A percentile compares a stretch with the other conserved stretches of the same genome.
These are phyloP conservation scores for Cercospora brassicicola DNA, from an alignment of 2,329 filamentous ascomycete species.

Conservation along the genomic window DNA sequence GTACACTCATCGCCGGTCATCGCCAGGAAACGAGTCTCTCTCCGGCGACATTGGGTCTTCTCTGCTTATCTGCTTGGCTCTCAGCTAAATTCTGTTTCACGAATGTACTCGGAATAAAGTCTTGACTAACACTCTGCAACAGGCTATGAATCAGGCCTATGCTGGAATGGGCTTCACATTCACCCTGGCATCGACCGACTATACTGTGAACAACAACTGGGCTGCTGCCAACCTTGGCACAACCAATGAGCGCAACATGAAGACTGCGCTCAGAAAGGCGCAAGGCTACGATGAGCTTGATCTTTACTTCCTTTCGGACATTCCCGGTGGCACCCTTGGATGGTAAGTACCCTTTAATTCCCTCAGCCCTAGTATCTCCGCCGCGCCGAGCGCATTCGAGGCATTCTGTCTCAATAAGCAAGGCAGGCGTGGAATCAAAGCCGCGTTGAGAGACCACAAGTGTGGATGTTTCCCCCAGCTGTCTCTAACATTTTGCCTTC, in stretches of 20 bases:
- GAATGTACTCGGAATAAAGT: neutral
- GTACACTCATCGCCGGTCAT: neutral
- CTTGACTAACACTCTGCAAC: neutral
- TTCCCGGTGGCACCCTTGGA: constrained; percentile 34
- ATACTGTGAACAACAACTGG: constrained; percentile 54
- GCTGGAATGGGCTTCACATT: constrained; percentile 44
- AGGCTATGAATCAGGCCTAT: constrained; percentile 35
- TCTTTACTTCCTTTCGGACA: constrained; percentile 57
- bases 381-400: neutral
- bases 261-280: constrained; percentile 52
- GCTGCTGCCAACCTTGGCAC: constrained; percentile 48
- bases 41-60: neutral
- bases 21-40: neutral
- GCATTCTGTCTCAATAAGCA: neutral
- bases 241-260: constrained; percentile 47
- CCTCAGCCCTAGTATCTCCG: neutral
- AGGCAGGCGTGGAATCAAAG: neutral
- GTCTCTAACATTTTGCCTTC: neutral
- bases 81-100: neutral
- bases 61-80: neutral
- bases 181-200: constrained; percentile 48
- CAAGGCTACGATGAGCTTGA: constrained; percentile 53
- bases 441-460: neutral
- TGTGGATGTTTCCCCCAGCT: neutral
- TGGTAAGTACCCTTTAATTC: neutral